Percentiles rank a stretch among this genome's conserved stretches.
phyloP scores from a whole-genome alignment of 1,139 yeast genomes.

The Debaryomycetaceae sp. region DNA sequence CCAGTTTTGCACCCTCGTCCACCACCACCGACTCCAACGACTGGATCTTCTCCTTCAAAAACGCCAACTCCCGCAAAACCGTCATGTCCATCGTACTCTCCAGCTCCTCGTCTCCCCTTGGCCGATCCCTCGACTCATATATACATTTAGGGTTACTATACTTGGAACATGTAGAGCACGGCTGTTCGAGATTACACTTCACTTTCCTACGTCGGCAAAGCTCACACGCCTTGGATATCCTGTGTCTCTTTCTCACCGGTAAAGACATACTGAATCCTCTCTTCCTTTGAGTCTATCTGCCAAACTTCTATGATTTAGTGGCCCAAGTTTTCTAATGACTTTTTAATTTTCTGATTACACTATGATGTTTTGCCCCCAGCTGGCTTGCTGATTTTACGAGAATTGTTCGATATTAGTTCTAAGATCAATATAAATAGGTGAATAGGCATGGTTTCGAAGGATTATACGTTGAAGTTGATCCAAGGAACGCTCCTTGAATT shows the following conservation, averaged over 20 bases:
- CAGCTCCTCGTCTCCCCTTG: background rate
- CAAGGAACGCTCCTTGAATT: constrained; percentile 29
- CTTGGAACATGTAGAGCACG: constrained; percentile 41
- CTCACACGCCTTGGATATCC: constrained; percentile 37
- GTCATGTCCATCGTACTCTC: constrained; percentile 5
- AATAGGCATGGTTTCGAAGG: constrained; percentile 18
- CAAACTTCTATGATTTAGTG: no score
- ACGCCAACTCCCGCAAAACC: constrained; percentile 5
- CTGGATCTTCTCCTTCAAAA: constrained; percentile 9
- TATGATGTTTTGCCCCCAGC: constrained; percentile 1
- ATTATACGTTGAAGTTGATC: constrained; percentile 30
- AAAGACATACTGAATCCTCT: background rate
- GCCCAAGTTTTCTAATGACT: background rate
- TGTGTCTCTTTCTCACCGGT: constrained; percentile 22
- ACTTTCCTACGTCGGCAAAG: constrained; percentile 42
- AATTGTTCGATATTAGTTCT: no score
- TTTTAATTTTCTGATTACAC: background rate
- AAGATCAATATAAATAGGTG: no score
- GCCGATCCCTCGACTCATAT: background rate
- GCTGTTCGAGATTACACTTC: constrained; percentile 39
- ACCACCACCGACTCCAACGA: constrained; percentile 5
- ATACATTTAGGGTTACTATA: constrained; percentile 29
- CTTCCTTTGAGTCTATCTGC: no score
- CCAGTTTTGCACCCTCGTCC: background rate
- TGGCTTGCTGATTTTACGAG: background rate